Conservation (phyloP, 371 early-diverging fungal species). For the Saksenaea vasiformis region DNA sequence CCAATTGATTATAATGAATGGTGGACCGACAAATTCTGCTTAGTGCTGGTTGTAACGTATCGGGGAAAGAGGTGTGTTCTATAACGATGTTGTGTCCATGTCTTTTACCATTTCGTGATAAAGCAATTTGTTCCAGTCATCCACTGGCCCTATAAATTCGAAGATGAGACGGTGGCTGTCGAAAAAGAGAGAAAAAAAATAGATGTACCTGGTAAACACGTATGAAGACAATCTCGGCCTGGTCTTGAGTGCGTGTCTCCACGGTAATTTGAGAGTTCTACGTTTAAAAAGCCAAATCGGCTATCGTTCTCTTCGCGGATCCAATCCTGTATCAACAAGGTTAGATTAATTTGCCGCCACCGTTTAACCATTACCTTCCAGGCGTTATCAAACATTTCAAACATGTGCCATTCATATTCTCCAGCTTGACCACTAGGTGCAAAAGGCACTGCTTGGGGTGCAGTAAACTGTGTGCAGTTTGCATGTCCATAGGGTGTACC, state of each 20-base stretch:
- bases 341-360: not conserved
- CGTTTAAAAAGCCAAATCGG: slow-evolving; percentile 36
- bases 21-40: too few species aligned
- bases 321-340: slow-evolving; percentile 17
- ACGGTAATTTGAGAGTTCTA: slow-evolving; percentile 34
- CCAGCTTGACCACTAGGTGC: slow-evolving; percentile 36
- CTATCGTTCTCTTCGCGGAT: slow-evolving; percentile 23
- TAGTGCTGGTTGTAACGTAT: too few species aligned
- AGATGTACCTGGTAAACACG: slow-evolving; percentile 45
- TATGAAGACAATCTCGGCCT: slow-evolving; percentile 48
- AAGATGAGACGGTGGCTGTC: too few species aligned
- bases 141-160: slow-evolving; percentile 33
- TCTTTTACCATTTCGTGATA: slow-evolving; percentile 31
- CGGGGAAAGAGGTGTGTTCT: too few species aligned
- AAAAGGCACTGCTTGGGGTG: slow-evolving; percentile 29
- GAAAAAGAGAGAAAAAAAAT: too few species aligned
- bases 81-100: too few species aligned
- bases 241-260: slow-evolving; percentile 53
- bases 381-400: slow-evolving; percentile 36
- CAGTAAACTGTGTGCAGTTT: slow-evolving; percentile 35
- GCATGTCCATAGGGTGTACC: slow-evolving; percentile 53
- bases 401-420: slow-evolving; percentile 53
- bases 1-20: too few species aligned
- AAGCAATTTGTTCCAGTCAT: slow-evolving; percentile 48
- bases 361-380: slow-evolving; percentile 30